Percentiles rank a stretch among this genome's conserved stretches.
phyloP scores from a whole-genome alignment of 2,329 filamentous ascomycete genomes.

The Fusarium virguliforme region DNA sequence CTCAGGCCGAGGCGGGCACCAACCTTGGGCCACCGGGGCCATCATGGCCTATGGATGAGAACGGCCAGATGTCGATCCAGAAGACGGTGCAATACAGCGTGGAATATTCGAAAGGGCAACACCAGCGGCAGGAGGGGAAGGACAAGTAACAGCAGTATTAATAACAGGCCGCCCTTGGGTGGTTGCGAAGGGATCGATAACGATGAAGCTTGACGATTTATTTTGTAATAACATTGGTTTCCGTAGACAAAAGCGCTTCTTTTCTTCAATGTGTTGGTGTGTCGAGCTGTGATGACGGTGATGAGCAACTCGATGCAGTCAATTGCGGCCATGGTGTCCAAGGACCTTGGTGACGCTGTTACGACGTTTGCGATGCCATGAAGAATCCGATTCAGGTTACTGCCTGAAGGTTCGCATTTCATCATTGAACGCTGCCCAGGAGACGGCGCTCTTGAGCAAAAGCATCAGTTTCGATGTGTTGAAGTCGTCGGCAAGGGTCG shows the following conservation, averaged over 20 bases:
- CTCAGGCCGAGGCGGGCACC: conserved; percentile 25
- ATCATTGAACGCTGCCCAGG: background rate
- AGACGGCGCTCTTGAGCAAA: background rate
- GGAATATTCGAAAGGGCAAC: conserved; percentile 32
- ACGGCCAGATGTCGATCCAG: conserved; percentile 32
- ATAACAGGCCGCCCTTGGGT: background rate
- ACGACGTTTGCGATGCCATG: background rate
- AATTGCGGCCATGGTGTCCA: background rate
- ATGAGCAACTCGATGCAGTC: background rate
- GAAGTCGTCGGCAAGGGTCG: background rate
- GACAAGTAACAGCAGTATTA: background rate
- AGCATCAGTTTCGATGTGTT: background rate
- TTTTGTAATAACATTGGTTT: conserved; percentile 19
- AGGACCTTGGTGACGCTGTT: background rate
- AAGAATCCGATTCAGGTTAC: background rate
- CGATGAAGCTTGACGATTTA: conserved; percentile 23
- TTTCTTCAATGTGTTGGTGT: background rate
- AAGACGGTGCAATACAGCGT: conserved; percentile 42
- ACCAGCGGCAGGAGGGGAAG: background rate
- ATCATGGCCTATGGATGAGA: conserved; percentile 20
- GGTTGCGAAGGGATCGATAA: background rate
- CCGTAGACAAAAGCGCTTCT: conserved; percentile 3
- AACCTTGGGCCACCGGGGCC: conserved; percentile 6
- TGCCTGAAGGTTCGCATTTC: background rate
- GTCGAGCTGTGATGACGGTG: background rate